Percentiles rank a stretch among this genome's conserved stretches.
These are phyloP conservation scores for Gracilaria domingensis DNA, from an alignment of 23 red algal species.

Conservation along the genomic window DNA sequence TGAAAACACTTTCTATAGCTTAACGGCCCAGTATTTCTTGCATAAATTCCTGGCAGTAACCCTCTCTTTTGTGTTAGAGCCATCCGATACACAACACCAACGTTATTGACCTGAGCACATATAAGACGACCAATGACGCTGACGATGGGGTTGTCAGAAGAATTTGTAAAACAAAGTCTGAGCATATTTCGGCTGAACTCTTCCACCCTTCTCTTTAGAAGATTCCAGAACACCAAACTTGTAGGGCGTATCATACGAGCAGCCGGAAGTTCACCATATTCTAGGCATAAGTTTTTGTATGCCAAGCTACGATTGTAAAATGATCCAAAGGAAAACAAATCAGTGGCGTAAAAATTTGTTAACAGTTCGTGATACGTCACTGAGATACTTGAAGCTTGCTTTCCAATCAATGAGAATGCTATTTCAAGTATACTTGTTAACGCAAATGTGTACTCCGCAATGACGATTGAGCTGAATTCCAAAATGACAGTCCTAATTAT, in stretches of 20 bases:
- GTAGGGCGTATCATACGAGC: slow-evolving; percentile 10
- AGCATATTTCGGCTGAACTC: slow-evolving; percentile 19
- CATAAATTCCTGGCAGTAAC: too few relatives aligned
- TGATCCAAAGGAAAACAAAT: slow-evolving; percentile 20
- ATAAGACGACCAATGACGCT: slow-evolving; percentile 21
- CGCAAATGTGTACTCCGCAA: neutral
- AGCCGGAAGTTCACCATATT: slow-evolving; percentile 6
- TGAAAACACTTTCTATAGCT: too few relatives aligned
- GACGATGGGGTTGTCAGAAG: slow-evolving; percentile 36
- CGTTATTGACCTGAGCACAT: slow-evolving; percentile 30
- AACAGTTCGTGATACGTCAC: neutral
- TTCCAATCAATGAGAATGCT: slow-evolving; percentile 16
- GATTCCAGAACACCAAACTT: slow-evolving; percentile 11
- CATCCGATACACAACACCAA: neutral
- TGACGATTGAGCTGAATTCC: too few relatives aligned
- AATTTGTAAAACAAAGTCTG: slow-evolving; percentile 21
- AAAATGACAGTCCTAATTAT: neutral
- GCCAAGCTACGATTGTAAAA: neutral
- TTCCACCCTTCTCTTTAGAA: slow-evolving; percentile 15
- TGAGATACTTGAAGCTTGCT: slow-evolving; percentile 9
- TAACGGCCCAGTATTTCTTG: too few relatives aligned
- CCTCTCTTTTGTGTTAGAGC: too few relatives aligned
- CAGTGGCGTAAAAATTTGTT: neutral
- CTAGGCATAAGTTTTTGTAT: neutral
- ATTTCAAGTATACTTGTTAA: neutral